Percentiles rank a stretch among this genome's conserved stretches.
Evolutionary conservation across 2,329 filamentous ascomycete species (phyloP).

Genomic region (Neofusicoccum parvum): DNA sequence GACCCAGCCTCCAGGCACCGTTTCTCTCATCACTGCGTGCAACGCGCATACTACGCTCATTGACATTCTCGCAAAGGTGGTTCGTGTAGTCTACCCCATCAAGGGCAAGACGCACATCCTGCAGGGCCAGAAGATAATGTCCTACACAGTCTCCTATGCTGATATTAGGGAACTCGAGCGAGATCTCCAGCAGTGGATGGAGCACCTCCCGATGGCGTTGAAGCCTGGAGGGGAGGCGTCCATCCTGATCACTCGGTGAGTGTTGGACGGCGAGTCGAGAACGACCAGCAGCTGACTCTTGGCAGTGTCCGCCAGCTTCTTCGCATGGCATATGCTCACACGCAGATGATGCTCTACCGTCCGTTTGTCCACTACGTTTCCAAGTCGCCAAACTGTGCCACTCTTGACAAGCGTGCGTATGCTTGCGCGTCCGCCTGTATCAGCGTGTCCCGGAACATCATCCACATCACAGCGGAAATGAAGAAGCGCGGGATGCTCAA

Average conservation of each 20-base stretch:
- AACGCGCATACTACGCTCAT: slow-evolving; percentile 63
- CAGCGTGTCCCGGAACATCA: slow-evolving; percentile 70
- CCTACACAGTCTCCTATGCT: slow-evolving; percentile 65
- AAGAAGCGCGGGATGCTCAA: slow-evolving; percentile 73
- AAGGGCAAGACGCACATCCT: slow-evolving; percentile 44
- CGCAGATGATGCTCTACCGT: slow-evolving; percentile 79
- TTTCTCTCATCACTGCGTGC: slow-evolving; percentile 60
- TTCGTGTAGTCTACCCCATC: slow-evolving; percentile 65
- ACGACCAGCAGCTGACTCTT: slow-evolving; percentile 15
- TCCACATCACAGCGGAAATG: slow-evolving; percentile 79
- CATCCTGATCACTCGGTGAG: slow-evolving; percentile 74
- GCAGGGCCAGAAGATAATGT: slow-evolving; percentile 43
- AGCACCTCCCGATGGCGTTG: slow-evolving; percentile 71
- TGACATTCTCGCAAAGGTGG: slow-evolving; percentile 61
- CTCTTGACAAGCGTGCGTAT: slow-evolving; percentile 75
- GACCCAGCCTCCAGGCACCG: slow-evolving; percentile 57
- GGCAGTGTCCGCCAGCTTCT: slow-evolving; percentile 69
- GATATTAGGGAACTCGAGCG: slow-evolving; percentile 66
- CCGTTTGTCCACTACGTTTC: slow-evolving; percentile 85
- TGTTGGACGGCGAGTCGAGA: slow-evolving; percentile 15
- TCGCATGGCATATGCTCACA: slow-evolving; percentile 78
- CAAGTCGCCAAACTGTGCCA: slow-evolving; percentile 52
- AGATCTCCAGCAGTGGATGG: slow-evolving; percentile 65
- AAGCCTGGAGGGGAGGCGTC: slow-evolving; percentile 77
- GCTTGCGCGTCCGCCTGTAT: slow-evolving; percentile 71